Percentiles rank a stretch among this genome's conserved stretches.
These are phyloP conservation scores for Penstemon newberryi DNA, from an alignment of 257 asterid species.

Conservation along the genomic window DNA sequence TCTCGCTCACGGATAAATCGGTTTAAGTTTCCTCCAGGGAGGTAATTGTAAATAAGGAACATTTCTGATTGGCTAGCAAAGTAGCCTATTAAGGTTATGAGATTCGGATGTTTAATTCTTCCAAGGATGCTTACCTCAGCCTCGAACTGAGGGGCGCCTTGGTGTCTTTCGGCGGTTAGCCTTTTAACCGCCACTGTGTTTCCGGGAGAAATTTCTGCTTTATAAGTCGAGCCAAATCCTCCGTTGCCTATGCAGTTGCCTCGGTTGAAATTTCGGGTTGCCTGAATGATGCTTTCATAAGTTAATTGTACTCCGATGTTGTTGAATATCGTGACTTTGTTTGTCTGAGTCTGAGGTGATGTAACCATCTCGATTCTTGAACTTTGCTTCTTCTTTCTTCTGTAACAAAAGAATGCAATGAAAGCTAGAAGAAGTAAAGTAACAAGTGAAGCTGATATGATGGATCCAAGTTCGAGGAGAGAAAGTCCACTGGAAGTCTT, in stretches of 20 bases:
- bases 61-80: slow-evolving; percentile 32
- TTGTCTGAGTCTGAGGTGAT: slow-evolving; percentile 7
- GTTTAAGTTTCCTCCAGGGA: slow-evolving; percentile 47
- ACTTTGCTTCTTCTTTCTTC: neutral
- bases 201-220: slow-evolving; percentile 39
- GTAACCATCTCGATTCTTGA: slow-evolving; percentile 19
- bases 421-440: slow-evolving; percentile 17
- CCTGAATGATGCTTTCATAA: slow-evolving; percentile 34
- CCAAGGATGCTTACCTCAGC: slow-evolving; percentile 45
- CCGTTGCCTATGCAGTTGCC: slow-evolving; percentile 49
- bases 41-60: slow-evolving; percentile 47
- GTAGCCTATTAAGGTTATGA: slow-evolving; percentile 49
- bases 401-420: slow-evolving; percentile 23
- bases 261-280: slow-evolving; percentile 43
- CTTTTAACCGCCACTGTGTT: slow-evolving; percentile 40
- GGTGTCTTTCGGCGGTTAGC: slow-evolving; percentile 39
- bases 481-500: neutral
- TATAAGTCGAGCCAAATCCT: slow-evolving; percentile 47
- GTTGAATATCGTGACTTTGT: slow-evolving; percentile 29
- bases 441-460: slow-evolving; percentile 21
- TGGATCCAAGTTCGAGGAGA: neutral
- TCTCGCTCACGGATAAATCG: slow-evolving; percentile 40
- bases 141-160: slow-evolving; percentile 44
- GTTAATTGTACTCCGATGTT: slow-evolving; percentile 39
- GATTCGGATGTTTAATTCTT: slow-evolving; percentile 36